These are phyloP conservation scores for Inga leiocalycina DNA, from an alignment of 306 rosid genomes.

Conservation along the genomic window DNA sequence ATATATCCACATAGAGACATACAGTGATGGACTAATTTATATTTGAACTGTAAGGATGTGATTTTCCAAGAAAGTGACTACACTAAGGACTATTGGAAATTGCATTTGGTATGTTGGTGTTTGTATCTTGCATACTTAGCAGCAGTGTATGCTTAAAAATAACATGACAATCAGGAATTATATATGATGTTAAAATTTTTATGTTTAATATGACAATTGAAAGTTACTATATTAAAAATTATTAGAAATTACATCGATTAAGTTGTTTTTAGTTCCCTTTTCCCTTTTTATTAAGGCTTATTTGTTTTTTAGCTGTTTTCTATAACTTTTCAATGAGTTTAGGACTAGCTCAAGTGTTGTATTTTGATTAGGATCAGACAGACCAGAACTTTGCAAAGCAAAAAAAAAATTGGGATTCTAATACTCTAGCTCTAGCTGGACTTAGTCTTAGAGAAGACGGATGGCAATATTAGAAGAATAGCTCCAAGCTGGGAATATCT, in stretches of 20 bases:
- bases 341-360: background rate
- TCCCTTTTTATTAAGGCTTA: background rate
- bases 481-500: background rate
- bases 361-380: background rate
- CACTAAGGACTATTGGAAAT: too few relatives aligned
- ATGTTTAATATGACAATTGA: background rate
- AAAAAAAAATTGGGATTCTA: background rate
- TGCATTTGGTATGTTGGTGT: background rate
- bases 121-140: background rate
- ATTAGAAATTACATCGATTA: background rate
- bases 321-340: background rate
- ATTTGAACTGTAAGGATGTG: background rate
- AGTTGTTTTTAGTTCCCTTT: background rate
- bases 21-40: background rate
- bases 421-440: background rate
- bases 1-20: background rate
- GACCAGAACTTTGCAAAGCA: background rate
- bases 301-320: background rate
- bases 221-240: background rate
- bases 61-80: background rate
- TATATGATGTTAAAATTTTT: background rate
- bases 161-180: background rate
- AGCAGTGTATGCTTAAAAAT: background rate
- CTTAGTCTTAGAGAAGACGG: background rate
- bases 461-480: background rate